These are phyloP conservation scores for Solanum hybrid DNA, from an alignment of 305 asterid species.

Conservation along the genomic window DNA sequence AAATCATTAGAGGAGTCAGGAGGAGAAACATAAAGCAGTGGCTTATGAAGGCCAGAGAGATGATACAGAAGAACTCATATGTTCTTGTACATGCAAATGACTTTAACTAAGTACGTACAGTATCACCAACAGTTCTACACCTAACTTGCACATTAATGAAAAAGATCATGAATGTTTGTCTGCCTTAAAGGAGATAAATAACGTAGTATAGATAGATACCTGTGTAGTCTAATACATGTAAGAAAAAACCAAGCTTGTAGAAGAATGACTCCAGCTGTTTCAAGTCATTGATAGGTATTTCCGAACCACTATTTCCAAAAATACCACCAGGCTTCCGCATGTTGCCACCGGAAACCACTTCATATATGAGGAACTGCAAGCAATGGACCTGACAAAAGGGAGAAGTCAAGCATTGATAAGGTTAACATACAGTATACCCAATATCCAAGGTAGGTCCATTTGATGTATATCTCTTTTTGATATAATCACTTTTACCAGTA, in stretches of 20 bases:
- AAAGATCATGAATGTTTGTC: not conserved
- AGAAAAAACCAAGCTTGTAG: conserved; percentile 98
- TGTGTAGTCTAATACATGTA: conserved; percentile 86
- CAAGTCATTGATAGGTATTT: conserved; percentile 84
- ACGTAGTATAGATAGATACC: conserved; percentile 29
- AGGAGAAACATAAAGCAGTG: not conserved
- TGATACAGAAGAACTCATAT: not conserved
- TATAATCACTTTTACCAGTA: not conserved
- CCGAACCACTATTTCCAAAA: conserved; percentile 92
- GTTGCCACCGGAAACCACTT: conserved; percentile 98
- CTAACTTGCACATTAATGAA: not conserved
- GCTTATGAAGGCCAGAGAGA: not conserved
- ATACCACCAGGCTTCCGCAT: conserved; percentile 98
- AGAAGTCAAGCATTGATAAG: not conserved
- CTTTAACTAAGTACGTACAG: not conserved
- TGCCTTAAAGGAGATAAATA: not conserved
- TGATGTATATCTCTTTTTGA: not conserved
- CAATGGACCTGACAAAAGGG: conserved; percentile 66
- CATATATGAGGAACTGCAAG: conserved; percentile 93
- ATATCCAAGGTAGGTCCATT: not conserved
- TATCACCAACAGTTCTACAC: not conserved
- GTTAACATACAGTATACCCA: not conserved
- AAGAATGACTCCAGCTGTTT: conserved; percentile 93
- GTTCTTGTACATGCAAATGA: not conserved
- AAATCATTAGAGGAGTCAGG: not conserved